phyloP scores from a whole-genome alignment of 1,284 basidiomycete species.

The Lentinula novae-zelandiae region DNA sequence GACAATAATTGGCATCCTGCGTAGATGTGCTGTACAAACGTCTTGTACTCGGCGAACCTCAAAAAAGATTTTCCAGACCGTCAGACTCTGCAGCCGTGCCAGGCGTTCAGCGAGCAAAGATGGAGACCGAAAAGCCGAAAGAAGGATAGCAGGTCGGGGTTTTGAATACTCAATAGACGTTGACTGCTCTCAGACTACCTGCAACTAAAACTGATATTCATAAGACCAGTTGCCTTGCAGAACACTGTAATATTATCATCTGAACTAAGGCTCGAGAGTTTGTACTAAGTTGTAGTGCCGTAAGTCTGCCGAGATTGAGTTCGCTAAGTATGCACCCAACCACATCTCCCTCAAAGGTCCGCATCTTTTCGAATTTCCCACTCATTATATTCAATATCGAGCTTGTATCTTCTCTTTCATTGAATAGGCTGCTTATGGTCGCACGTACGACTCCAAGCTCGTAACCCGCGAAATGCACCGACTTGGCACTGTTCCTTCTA shows the following conservation, averaged over 20 bases:
- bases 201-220: too few species aligned
- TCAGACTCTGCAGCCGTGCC: not conserved
- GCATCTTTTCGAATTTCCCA: constrained; percentile 16
- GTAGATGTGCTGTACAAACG: constrained; percentile 16
- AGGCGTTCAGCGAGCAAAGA: not conserved
- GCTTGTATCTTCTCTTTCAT: constrained; percentile 2
- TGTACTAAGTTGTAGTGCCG: too few species aligned
- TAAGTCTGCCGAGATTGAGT: not conserved
- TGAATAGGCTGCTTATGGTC: constrained; percentile 46
- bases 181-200: too few species aligned
- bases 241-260: too few species aligned
- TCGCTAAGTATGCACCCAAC: constrained; percentile 1
- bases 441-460: constrained; percentile 64
- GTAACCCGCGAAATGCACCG: not conserved
- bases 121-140: not conserved
- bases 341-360: constrained; percentile 66
- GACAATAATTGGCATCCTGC: too few species aligned
- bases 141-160: not conserved
- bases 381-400: not conserved
- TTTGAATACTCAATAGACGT: too few species aligned
- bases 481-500: constrained; percentile 22
- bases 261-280: too few species aligned
- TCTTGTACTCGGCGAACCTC: constrained; percentile 8
- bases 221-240: too few species aligned
- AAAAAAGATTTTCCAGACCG: constrained; percentile 8